These are phyloP conservation scores for Plenodomus lindquistii DNA, from an alignment of 2,329 filamentous ascomycete genomes.

Conservation along the genomic window DNA sequence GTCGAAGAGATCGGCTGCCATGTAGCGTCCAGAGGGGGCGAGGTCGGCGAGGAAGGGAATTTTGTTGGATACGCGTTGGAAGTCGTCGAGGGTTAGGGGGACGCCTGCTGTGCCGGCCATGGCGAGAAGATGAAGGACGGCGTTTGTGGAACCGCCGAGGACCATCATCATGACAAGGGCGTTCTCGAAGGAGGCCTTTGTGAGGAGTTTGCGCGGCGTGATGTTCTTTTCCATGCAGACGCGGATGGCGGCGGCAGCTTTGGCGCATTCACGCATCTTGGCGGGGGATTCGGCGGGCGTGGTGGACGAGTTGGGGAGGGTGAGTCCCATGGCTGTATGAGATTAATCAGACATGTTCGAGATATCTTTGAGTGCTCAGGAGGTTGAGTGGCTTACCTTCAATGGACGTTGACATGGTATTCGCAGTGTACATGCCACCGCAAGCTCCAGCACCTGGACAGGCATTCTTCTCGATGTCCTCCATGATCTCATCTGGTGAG, in stretches of 20 bases:
- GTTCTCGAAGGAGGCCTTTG: slow-evolving; percentile 81
- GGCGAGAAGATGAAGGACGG: slow-evolving; percentile 84
- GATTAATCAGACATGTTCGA: slow-evolving; percentile 10
- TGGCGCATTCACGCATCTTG: slow-evolving; percentile 85
- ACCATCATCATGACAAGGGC: slow-evolving; percentile 89
- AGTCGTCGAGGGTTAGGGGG: slow-evolving; percentile 75
- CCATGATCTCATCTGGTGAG: slow-evolving; percentile 75
- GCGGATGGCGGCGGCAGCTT: slow-evolving; percentile 76
- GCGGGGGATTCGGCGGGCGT: slow-evolving; percentile 79
- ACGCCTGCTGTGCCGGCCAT: slow-evolving; percentile 88
- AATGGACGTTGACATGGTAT: slow-evolving; percentile 89
- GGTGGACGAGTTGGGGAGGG: slow-evolving; percentile 80
- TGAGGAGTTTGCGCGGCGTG: slow-evolving; percentile 77
- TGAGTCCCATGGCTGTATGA: slow-evolving; percentile 73
- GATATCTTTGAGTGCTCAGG: not conserved
- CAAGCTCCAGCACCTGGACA: slow-evolving; percentile 81
- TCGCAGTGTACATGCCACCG: slow-evolving; percentile 92
- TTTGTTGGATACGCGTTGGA: slow-evolving; percentile 78
- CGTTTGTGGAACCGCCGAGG: slow-evolving; percentile 87
- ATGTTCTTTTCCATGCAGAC: slow-evolving; percentile 82
- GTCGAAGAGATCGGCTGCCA: slow-evolving; percentile 85
- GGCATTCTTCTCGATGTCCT: slow-evolving; percentile 78
- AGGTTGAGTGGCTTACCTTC: slow-evolving; percentile 51
- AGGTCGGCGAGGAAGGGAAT: slow-evolving; percentile 87
- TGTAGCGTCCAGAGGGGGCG: slow-evolving; percentile 79